Evolutionary conservation across 108 stramenopile genomes (phyloP), one percentile per base, ranked within the genome.

Genomic region (Bacterosira constricta): DNA sequence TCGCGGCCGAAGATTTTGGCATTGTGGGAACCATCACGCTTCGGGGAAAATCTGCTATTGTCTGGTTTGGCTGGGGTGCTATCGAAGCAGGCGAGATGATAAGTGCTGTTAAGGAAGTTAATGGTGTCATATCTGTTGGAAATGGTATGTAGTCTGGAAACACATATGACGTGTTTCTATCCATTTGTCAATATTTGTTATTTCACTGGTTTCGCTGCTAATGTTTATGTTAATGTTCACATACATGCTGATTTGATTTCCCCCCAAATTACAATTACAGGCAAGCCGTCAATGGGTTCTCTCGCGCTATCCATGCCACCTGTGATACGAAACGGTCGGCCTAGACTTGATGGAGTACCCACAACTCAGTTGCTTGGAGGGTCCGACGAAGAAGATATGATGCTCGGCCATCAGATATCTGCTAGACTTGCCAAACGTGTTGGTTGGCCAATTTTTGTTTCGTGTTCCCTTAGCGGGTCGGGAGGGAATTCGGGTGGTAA

Each of bases 61-160:
- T 91, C 15, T 91, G 88, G 88, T 76, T 91, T 21, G 86, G 90
- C 25, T 89, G 85, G 88, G 90, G 90, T 1, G 50, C 18, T 3
- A 54, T 63, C 34, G 66, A 65, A 18, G 10, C 35, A 53, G 42
- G 42, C 29, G 62, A 13, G 38, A 42, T 11, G 69, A 62, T 26
- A 51, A 30, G 52, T 0, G 41, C 1, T 50, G 29, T 23, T 21
- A 21, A 21, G 3, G 2, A 23, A 34, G 11, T 31, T 13, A 31
- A 52, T 51, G 34, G 31, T 4, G 27, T 1, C 23, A 18, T 36
- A 53, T 31, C 50, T 6, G 44, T 62, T 49, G 54, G 59, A 34
- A 45, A 51, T 26, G 49, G 46, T 66, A 12, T 31, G 41, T 27
- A 3, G 11, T 27, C 26, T 17, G 12, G 32, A 66, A 27, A 15